Base-by-base conservation (phyloP, 352 stramenopile genomes). In the Ophiocytium majus region DNA sequence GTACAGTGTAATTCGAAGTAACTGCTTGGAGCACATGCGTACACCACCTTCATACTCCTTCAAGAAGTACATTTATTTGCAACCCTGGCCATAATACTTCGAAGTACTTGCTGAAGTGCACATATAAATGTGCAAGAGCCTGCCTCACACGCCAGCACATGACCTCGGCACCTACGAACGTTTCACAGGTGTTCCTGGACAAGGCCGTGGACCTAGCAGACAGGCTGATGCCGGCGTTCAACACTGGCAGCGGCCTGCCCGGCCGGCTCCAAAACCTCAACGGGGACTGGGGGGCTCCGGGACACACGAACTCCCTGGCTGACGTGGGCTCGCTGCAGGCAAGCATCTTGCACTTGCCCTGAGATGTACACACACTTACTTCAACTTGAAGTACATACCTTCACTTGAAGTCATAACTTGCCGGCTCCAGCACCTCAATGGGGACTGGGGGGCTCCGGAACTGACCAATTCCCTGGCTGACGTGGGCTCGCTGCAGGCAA, bases 151-250 rank as follows among this genome's bases (percentile, higher is more conserved):
- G n/a, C n/a, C n/a, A n/a, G n/a, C n/a, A n/a, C n/a, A n/a, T n/a
- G n/a, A n/a, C n/a, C n/a, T n/a, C n/a, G n/a, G n/a, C n/a, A n/a
- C n/a, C n/a, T n/a, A n/a, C n/a, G n/a, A n/a, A n/a, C n/a, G n/a
- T n/a, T n/a, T 57, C 5, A 14, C 43, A 57, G 43, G 43, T 57
- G 43, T 57, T 98, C 89, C 93, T 98, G 76, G 89, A 94, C 14
- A 96, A 98, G 83, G 96, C 96, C 14, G 83, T 92, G 36, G 95
- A 98, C 88, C 92, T 99, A 64, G 96, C 95, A 82, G 91, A 97
- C 36, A 83, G 94, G 64, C 89, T 99, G 0, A 85, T 95, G 23
- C 92, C 92, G 57, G 93, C 96, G 1, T 99, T 98, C 86, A 89
- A 97, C 50, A 92, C 93, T 9, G 83, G 91, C 28, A 93, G 94